Percentiles rank a stretch among this genome's conserved stretches.
Evolutionary conservation across 352 stramenopile genomes (phyloP).

Genomic region (Pythium rishiriense): DNA sequence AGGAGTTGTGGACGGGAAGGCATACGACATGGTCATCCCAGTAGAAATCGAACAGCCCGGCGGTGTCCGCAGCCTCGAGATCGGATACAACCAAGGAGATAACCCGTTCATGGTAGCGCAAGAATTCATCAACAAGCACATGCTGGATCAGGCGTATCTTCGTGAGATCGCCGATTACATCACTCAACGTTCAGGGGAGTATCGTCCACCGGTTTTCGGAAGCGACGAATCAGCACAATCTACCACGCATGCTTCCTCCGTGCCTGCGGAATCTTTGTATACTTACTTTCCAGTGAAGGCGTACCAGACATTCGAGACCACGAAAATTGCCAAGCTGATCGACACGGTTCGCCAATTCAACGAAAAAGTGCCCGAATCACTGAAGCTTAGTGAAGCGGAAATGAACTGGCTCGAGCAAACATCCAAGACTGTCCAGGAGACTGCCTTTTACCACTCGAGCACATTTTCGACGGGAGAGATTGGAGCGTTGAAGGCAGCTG

Average conservation of each 20-base stretch:
- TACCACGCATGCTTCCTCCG: background rate
- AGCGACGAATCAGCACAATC: background rate
- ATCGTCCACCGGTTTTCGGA: constrained; percentile 68
- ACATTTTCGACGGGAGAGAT: constrained; percentile 74
- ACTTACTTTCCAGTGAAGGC: constrained; percentile 72
- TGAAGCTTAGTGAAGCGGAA: constrained; percentile 49
- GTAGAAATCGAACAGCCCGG: constrained; percentile 96
- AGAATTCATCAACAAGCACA: constrained; percentile 96
- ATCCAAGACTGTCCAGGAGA: constrained; percentile 72
- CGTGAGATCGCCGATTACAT: constrained; percentile 96
- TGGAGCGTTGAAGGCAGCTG: constrained; percentile 48
- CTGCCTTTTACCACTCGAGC: constrained; percentile 91
- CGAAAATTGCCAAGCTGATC: constrained; percentile 91
- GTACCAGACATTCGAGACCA: constrained; percentile 93
- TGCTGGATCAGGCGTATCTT: constrained; percentile 93
- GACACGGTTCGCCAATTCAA: constrained; percentile 92
- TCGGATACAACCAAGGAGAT: constrained; percentile 97
- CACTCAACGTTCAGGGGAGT: constrained; percentile 86
- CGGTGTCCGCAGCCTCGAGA: constrained; percentile 92
- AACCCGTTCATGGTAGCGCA: constrained; percentile 97
- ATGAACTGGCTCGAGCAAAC: constrained; percentile 60
- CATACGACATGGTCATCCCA: constrained; percentile 96
- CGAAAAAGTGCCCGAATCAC: constrained; percentile 52
- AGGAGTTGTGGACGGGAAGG: constrained; percentile 89
- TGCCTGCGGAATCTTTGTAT: constrained; percentile 28